Conservation (phyloP, 768 basidiomycete genomes). For the Termitomyces sp. region DNA sequence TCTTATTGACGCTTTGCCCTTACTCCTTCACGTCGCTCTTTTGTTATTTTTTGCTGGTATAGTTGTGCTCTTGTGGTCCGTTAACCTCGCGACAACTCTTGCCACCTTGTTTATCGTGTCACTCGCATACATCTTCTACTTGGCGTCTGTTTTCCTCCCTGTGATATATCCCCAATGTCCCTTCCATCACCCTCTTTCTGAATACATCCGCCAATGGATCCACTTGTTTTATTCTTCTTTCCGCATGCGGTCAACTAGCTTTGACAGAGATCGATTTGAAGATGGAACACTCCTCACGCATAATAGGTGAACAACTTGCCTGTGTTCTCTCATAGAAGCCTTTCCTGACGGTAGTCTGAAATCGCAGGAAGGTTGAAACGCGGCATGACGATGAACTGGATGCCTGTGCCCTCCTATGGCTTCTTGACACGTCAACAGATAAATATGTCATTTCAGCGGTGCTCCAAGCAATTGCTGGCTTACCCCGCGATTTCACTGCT, state of each 20-base stretch:
- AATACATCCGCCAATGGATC: constrained; percentile 25
- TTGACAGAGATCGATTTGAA: not conserved
- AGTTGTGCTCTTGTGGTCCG: constrained; percentile 37
- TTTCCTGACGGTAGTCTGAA: not conserved
- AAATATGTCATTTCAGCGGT: constrained; percentile 26
- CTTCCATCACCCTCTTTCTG: constrained; percentile 37
- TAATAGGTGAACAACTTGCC: not conserved
- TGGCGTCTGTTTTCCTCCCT: constrained; percentile 34
- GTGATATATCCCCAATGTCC: constrained; percentile 38
- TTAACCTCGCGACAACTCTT: constrained; percentile 28
- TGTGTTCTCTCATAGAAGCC: not conserved
- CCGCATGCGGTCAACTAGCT: too few relatives aligned
- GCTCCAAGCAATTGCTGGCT: constrained; percentile 34
- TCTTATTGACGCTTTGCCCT: constrained; percentile 35
- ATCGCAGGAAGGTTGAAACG: not conserved
- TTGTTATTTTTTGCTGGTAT: constrained; percentile 39
- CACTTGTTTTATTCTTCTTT: not conserved
- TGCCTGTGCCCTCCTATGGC: constrained; percentile 34
- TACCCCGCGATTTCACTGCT: constrained; percentile 35
- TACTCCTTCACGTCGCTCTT: constrained; percentile 38
- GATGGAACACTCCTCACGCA: not conserved
- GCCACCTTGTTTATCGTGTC: constrained; percentile 31
- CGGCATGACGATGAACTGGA: constrained; percentile 30
- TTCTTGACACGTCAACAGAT: constrained; percentile 31
- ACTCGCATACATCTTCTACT: constrained; percentile 33